Evolutionary conservation across 2,329 filamentous ascomycete genomes (phyloP), one percentile per base, ranked within the genome.

Genomic region (Beauveria brongniartii): DNA sequence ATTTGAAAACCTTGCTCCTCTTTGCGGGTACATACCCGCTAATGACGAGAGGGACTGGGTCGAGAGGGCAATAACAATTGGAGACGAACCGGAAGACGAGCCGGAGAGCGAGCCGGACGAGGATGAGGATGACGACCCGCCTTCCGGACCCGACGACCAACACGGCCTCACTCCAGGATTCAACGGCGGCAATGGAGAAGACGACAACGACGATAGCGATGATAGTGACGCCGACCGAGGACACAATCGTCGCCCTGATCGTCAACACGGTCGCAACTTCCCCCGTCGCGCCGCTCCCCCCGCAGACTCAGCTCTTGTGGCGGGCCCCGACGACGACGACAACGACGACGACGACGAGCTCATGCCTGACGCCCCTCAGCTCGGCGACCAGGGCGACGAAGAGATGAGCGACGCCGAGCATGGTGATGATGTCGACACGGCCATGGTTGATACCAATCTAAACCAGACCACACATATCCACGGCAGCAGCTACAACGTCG

Each of bases 1-100:
- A 3, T 55, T 71, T 14, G 55, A 61, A 1, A 65, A 66, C 24
- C 62, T 74, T 0, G 62, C 64, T 2, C 66, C 67, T 1, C 9
- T 73, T 2, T 10, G 67, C 20, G 5, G 1, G 0, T 52, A 18
- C 14, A 1, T 54, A 1, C 58, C 57, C 8, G 1, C 0, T 0
- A 9, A 1, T 1, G 20, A 48, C 2, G 57, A 54, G 14, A 18
- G 16, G n/a, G 0, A n/a, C 2, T 10, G 37, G 12, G 46, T 61
- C 20, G 8, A 30, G 16, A 62, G 59, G 1, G 47, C 10, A 3
- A 43, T 59, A 5, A 20, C 28, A 8, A 54, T 54, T 22, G 14
- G 37, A n/a, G 53, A 34, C 8, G 9, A 26, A 5, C 16, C 16
- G 8, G 26, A 34, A 3, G 7, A 5, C 7, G 7, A 18, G 24